A percentile compares a stretch with the other conserved stretches of the same genome.
Evolutionary conservation across 2,329 filamentous ascomycete genomes (phyloP).

Genomic region (Pseudogymnoascus sp.): DNA sequence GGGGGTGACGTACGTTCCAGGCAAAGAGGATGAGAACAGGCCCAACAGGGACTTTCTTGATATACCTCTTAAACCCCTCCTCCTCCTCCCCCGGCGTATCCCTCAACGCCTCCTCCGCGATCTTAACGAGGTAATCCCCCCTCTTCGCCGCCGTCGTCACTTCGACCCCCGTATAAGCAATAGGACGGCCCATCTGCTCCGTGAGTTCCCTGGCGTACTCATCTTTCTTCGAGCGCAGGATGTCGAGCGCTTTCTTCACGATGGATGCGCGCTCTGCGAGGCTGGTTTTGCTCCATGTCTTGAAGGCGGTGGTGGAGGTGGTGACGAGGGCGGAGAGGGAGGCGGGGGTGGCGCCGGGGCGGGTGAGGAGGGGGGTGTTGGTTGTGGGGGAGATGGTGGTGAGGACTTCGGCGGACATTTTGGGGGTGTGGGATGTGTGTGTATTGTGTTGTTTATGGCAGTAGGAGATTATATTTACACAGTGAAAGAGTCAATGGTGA

Average conservation of each 20-base stretch:
- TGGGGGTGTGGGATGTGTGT: constrained; percentile 8
- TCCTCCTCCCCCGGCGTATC: constrained; percentile 78
- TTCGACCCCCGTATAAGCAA: constrained; percentile 77
- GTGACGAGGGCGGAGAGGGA: constrained; percentile 67
- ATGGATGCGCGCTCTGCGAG: constrained; percentile 71
- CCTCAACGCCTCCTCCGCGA: constrained; percentile 68
- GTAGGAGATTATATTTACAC: not conserved
- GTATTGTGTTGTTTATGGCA: not conserved
- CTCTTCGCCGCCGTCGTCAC: constrained; percentile 77
- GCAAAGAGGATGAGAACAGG: constrained; percentile 85
- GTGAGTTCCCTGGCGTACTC: constrained; percentile 78
- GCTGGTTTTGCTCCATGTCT: constrained; percentile 65
- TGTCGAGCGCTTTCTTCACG: constrained; percentile 67
- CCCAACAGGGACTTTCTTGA: constrained; percentile 80
- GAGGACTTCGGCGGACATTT: constrained; percentile 56
- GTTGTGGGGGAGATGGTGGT: constrained; percentile 86
- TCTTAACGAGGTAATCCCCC: constrained; percentile 76
- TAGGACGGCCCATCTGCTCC: constrained; percentile 90
- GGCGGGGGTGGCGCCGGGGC: constrained; percentile 61
- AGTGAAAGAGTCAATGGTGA: not conserved
- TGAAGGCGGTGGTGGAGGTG: constrained; percentile 66
- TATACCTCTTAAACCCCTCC: constrained; percentile 82
- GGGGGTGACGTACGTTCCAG: constrained; percentile 69
- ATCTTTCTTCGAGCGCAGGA: constrained; percentile 65
- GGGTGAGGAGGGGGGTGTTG: constrained; percentile 73